These are phyloP conservation scores for Scutellaria minor DNA, from an alignment of 257 asterid genomes.

Conservation along the genomic window DNA sequence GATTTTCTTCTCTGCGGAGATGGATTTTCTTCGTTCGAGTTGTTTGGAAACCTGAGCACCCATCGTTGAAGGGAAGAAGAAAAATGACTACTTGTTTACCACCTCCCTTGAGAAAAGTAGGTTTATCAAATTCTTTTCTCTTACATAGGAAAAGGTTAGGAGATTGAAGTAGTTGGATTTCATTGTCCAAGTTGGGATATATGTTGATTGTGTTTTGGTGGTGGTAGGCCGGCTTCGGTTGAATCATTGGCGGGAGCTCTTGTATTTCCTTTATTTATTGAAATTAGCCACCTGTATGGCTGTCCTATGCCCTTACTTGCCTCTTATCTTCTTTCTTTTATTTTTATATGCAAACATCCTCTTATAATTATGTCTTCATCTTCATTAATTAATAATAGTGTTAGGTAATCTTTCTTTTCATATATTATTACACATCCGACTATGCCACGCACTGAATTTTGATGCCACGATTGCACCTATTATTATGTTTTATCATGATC, in stretches of 20 bases:
- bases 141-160: not conserved
- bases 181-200: conserved; percentile 31
- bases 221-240: conserved; percentile 43
- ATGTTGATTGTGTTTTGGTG: conserved; percentile 13
- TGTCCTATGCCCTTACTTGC: conserved; percentile 9
- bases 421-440: too few relatives aligned
- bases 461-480: too few relatives aligned
- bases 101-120: not conserved
- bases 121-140: not conserved
- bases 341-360: not conserved
- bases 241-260: conserved; percentile 45
- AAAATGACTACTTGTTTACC: conserved; percentile 11
- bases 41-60: conserved; percentile 69
- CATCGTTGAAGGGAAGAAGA: conserved; percentile 45
- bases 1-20: conserved; percentile 57
- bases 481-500: too few relatives aligned
- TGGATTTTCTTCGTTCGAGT: conserved; percentile 56
- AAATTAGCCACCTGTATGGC: conserved; percentile 25
- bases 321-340: conserved; percentile 11
- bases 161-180: conserved; percentile 8
- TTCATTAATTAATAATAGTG: not conserved
- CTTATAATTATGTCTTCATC: not conserved
- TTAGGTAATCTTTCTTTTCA: too few relatives aligned
- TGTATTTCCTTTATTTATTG: not conserved
- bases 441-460: too few relatives aligned